Percentiles rank a stretch among this genome's conserved stretches.
These are phyloP conservation scores for Hypoxylon sp. DNA, from an alignment of 2,329 filamentous ascomycete species.

Conservation along the genomic window DNA sequence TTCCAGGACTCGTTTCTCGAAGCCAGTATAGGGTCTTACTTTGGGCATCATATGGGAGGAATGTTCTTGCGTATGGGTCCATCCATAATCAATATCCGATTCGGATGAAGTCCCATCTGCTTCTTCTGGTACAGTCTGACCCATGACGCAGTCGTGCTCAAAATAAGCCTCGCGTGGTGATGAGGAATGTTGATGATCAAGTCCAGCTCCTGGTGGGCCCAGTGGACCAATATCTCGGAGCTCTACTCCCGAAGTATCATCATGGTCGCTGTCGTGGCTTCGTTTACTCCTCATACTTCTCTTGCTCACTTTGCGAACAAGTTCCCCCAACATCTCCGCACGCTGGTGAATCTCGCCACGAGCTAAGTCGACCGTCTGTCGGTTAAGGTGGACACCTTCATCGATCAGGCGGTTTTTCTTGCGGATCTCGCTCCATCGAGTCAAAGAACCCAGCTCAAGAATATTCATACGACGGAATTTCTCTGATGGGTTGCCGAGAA, in stretches of 20 bases:
- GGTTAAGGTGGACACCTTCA: conserved; percentile 56
- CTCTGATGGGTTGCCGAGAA: conserved; percentile 79
- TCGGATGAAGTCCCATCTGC: conserved; percentile 47
- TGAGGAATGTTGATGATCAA: conserved; percentile 44
- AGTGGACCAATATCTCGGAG: conserved; percentile 35
- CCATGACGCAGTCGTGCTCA: conserved; percentile 58
- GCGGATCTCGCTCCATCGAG: conserved; percentile 80
- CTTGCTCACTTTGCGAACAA: conserved; percentile 56
- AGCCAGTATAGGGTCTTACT: conserved; percentile 40
- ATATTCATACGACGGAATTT: conserved; percentile 79
- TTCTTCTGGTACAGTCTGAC: conserved; percentile 57
- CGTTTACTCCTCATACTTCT: conserved; percentile 52
- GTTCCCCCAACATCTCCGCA: conserved; percentile 50
- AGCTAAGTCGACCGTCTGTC: conserved; percentile 54
- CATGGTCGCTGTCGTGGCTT: conserved; percentile 52
- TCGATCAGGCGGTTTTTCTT: conserved; percentile 72
- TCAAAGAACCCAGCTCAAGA: conserved; percentile 77
- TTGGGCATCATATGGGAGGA: conserved; percentile 46
- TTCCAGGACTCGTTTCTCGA: conserved; percentile 27
- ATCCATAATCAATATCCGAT: conserved; percentile 39
- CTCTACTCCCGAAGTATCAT: conserved; percentile 42
- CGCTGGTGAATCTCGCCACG: conserved; percentile 53
- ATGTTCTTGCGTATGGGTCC: conserved; percentile 36
- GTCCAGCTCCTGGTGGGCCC: conserved; percentile 39
- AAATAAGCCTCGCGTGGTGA: conserved; percentile 45